Evolutionary conservation across 208 protist species (phyloP).

Genomic region (Polymyxa betae): DNA sequence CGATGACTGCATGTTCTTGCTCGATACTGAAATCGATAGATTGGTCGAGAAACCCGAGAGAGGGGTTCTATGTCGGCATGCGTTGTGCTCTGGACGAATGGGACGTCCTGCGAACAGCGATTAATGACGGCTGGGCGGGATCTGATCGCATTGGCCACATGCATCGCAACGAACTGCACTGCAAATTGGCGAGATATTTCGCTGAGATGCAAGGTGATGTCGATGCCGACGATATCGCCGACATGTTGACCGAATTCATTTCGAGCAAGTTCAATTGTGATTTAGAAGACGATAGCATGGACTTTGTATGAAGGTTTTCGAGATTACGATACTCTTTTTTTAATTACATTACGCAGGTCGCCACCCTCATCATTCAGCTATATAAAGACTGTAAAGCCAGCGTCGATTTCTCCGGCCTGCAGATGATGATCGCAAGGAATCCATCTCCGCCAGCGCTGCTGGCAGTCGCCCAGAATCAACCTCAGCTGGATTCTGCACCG

Average conservation of each 20-base stretch:
- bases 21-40: background rate
- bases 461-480: background rate
- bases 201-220: background rate
- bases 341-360: background rate
- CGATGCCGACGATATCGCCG: slow-evolving; percentile 15
- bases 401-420: slow-evolving; percentile 2
- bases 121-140: slow-evolving; percentile 30
- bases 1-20: background rate
- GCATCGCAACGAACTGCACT: background rate
- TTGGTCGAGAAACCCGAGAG: background rate
- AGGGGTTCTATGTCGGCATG: background rate
- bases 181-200: background rate
- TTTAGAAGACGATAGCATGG: slow-evolving; percentile 2
- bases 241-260: background rate
- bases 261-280: slow-evolving; percentile 52
- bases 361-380: background rate
- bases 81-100: slow-evolving; percentile 33
- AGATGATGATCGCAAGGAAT: slow-evolving; percentile 7
- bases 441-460: slow-evolving; percentile 23
- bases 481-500: background rate
- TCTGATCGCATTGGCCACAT: background rate
- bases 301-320: background rate
- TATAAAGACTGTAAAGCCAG: background rate
- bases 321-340: background rate
- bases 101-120: slow-evolving; percentile 5